A percentile compares a stretch with the other conserved stretches of the same genome.
Evolutionary conservation across 2,329 filamentous ascomycete genomes (phyloP).

Genomic region (Hypoxylon sp.): DNA sequence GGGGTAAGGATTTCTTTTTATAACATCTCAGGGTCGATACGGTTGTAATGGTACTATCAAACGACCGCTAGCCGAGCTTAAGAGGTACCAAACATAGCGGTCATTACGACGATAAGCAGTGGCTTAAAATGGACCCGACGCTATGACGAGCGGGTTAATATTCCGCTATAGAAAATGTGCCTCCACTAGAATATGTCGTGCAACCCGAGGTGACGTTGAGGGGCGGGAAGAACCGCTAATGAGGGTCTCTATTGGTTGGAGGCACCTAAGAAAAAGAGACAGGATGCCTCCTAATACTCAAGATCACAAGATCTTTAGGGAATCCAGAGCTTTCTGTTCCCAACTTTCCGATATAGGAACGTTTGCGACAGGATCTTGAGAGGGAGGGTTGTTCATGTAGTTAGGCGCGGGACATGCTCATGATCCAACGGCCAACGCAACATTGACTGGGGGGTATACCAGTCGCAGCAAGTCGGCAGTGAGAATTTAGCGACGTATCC

Average conservation of each 20-base stretch:
- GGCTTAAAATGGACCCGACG: neutral
- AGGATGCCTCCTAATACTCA: too few species aligned
- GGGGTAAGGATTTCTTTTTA: slow-evolving; percentile 1
- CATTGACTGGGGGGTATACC: neutral
- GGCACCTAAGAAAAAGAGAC: neutral
- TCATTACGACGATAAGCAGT: too few species aligned
- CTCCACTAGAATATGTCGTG: slow-evolving; percentile 6
- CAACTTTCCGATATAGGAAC: neutral
- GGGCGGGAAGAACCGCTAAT: slow-evolving; percentile 17
- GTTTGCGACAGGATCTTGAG: neutral
- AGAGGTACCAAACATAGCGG: too few species aligned
- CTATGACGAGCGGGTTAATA: neutral
- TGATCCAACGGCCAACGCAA: slow-evolving; percentile 5
- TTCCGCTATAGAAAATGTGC: slow-evolving; percentile 19
- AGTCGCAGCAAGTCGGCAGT: neutral
- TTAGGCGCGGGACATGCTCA: neutral
- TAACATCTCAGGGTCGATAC: too few species aligned
- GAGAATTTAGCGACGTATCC: too few species aligned
- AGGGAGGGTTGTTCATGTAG: slow-evolving; percentile 1
- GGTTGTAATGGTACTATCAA: too few species aligned
- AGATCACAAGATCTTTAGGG: neutral
- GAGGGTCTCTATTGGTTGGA: neutral
- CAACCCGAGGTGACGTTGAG: slow-evolving; percentile 8
- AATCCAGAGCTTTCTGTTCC: slow-evolving; percentile 1
- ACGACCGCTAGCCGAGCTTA: too few species aligned